Conservation (phyloP, 164 flowering plant genomes). For the Liriodendron chinense region DNA sequence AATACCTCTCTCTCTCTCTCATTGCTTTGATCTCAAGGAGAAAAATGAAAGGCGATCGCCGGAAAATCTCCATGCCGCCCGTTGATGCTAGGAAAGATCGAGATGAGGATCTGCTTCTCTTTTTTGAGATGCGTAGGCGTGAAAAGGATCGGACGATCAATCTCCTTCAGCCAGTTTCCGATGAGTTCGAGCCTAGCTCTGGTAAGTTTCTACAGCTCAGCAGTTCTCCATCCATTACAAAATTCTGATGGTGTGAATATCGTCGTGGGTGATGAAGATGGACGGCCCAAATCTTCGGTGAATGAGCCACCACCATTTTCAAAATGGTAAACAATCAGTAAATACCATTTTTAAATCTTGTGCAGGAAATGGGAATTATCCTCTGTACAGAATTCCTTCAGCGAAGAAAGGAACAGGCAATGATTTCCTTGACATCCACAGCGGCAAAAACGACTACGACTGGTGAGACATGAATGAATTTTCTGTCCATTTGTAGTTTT, state of each 20-base stretch:
- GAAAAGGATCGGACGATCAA: constrained; percentile 36
- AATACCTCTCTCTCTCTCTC: background rate
- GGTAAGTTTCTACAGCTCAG: constrained; percentile 5
- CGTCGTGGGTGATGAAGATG: background rate
- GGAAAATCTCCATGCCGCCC: constrained; percentile 14
- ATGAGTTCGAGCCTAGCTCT: constrained; percentile 40
- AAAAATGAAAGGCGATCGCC: constrained; percentile 12
- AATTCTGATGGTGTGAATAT: background rate
- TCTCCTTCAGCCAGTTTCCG: constrained; percentile 59
- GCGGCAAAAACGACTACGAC: constrained; percentile 53
- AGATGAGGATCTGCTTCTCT: constrained; percentile 52
- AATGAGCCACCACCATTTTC: background rate
- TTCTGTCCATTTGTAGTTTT: too few species aligned
- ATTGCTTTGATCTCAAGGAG: background rate
- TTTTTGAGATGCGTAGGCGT: constrained; percentile 47
- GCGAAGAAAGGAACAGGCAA: constrained; percentile 37
- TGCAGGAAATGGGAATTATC: constrained; percentile 21
- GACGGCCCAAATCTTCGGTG: background rate
- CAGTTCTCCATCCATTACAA: too few species aligned
- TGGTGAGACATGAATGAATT: constrained; percentile 33
- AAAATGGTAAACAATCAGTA: too few species aligned
- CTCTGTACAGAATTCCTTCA: constrained; percentile 41
- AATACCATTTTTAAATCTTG: background rate
- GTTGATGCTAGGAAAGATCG: constrained; percentile 19
- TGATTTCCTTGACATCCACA: constrained; percentile 30